Base-by-base conservation (phyloP, 495 filamentous ascomycete genomes). In the Aspergillus diversus region DNA sequence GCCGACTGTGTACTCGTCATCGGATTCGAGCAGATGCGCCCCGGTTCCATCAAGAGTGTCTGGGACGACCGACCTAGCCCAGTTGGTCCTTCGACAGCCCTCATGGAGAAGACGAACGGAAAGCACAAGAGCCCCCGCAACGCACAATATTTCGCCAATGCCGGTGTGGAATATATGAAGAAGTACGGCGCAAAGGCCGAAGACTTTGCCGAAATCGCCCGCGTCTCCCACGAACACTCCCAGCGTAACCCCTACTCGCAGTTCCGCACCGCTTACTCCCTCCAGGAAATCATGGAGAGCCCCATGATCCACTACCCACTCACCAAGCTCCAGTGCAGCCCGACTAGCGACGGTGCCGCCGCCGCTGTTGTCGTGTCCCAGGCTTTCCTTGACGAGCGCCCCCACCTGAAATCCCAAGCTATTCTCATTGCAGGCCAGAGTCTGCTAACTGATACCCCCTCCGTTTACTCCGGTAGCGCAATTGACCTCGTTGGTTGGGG, bases 1-100 rank as follows among this genome's bases (percentile, higher is more conserved):
- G 90, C 91, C 2, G 89, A 97, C 73, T 95, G 91, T 69, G 86
- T 95, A 4, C 78, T 99, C 47, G 93, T 97, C 6, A 85, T 98
- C 13, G 95, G 95, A 3, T 99, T 97, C 66, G 95, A 99, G 83
- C 97, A 97, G 86, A 99, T 99, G 95, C 90, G 86, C 74, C 88
- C 91, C 0, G 95, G 95, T 11, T 89, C 86, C 66, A 79, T 99
- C 61, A 86, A 91, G 75, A 84, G 77, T 46, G 84, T 89, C 79
- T 97, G 87, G 74, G 87, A 90, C 43, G 95, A 97, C 71, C 82
- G 93, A 32, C 81, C 84, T 53, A 91, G 87, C 69, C 92, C 95
- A 1, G 87, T 85, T 0, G 88, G 87, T 50, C 87, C 89, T 5
- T 85, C 87, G 2, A 81, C 74, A 43, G 80, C 82, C 71, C 91